Evolutionary conservation across 345 rosid genomes (phyloP), one percentile per base, ranked within the genome.

Genomic region (Anastatica hierochuntica): DNA sequence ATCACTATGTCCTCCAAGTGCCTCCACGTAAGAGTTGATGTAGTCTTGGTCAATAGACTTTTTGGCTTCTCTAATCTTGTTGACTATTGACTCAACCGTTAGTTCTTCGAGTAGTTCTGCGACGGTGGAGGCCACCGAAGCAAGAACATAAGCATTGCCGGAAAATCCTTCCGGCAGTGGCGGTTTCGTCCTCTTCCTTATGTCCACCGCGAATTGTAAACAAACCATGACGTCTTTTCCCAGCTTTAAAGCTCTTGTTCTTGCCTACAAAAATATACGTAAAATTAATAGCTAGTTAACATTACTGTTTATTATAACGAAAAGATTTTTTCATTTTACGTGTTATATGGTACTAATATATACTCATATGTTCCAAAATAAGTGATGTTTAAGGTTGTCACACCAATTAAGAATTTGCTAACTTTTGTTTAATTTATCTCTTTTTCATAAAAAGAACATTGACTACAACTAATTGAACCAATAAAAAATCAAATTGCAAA

Each of bases 171-270:
- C 59, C 0, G 79, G 75, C 27, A 84, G 64, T 2, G 79, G 73
- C 1, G 83, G 82, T 31, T 20, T 43, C 44, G 68, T 60, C 53
- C 76, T 74, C 50, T 56, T 74, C 72, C 88, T 74, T 64, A 59
- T 60, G 69, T 76, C 85, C 71, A 79, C 79, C 0, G 88, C 76
- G 52, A 84, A 81, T 66, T 81, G 88, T 64, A 79, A 56, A 72
- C 88, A 84, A 31, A 76, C 80, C 83, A 74, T 59, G 13, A 76
- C 50, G 30, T 77, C 83, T 39, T 70, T 72, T 14, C 46, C 60
- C 17, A 77, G 55, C 44, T 72, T 66, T 45, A 75, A 47, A 17
- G 76, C 72, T 72, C 59, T 76, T 30, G 74, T 81, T 63, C 88
- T 81, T n/a, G 76, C 79, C 88, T 81, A 73, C 34, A 59, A 13